Conservation (phyloP, 306 rosid species). For the Glycine tomentella region DNA sequence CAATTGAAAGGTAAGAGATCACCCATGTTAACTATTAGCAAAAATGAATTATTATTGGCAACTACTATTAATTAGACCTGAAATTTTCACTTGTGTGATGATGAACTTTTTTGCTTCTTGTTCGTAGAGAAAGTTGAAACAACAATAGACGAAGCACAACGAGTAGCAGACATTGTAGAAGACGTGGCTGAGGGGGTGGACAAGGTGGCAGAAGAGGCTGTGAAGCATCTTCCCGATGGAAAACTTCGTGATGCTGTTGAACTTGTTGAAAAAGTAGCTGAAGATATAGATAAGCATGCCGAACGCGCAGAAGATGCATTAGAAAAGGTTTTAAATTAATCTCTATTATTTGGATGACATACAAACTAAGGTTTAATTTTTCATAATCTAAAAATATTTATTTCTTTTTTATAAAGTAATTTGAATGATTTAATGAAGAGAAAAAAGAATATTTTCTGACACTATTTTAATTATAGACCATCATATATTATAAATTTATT, state of each 20-base stretch:
- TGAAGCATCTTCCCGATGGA: slow-evolving; percentile 58
- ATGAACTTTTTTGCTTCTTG: not conserved
- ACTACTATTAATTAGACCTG: not conserved
- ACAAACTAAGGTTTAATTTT: not conserved
- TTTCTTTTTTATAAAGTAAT: not conserved
- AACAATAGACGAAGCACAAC: slow-evolving; percentile 54
- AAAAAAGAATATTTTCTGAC: too few species aligned
- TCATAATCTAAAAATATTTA: not conserved
- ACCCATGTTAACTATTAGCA: not conserved
- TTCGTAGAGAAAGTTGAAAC: slow-evolving; percentile 55
- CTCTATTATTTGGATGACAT: not conserved
- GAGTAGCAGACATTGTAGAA: slow-evolving; percentile 55
- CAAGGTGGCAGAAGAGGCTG: slow-evolving; percentile 58
- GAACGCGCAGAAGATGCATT: slow-evolving; percentile 49
- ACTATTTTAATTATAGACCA: too few species aligned
- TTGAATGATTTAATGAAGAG: not conserved
- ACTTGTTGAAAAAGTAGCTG: slow-evolving; percentile 55
- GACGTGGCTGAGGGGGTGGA: slow-evolving; percentile 66
- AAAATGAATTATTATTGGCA: not conserved
- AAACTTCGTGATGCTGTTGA: slow-evolving; percentile 46
- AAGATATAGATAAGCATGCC: slow-evolving; percentile 45
- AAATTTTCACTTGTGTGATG: not conserved
- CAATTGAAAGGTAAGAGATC: slow-evolving; percentile 52
- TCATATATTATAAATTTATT: too few species aligned
- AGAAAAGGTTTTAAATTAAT: slow-evolving; percentile 52